Conservation (phyloP, 768 basidiomycete species). For the Albatrellus ellisii region DNA sequence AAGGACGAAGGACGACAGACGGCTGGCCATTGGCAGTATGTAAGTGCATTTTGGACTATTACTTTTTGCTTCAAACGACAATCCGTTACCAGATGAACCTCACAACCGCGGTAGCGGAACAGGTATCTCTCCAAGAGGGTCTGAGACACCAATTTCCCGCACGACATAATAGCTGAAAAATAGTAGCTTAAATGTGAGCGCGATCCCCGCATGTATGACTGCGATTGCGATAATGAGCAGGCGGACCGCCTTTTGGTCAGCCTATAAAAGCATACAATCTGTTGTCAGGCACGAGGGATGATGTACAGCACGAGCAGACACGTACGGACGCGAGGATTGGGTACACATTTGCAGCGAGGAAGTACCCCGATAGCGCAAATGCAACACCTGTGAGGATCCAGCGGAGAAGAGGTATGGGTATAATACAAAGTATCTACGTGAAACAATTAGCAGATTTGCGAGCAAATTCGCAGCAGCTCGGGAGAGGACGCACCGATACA, state of each 20-base stretch:
- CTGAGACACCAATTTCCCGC: slow-evolving; percentile 24
- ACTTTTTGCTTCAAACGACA: too few relatives aligned
- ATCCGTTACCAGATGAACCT: too few relatives aligned
- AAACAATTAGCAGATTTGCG: neutral
- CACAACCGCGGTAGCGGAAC: too few relatives aligned
- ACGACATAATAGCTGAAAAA: slow-evolving; percentile 52
- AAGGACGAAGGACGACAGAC: too few relatives aligned
- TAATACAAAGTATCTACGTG: slow-evolving; percentile 66
- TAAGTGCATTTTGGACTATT: too few relatives aligned
- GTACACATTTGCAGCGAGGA: slow-evolving; percentile 75
- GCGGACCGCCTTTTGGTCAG: slow-evolving; percentile 77
- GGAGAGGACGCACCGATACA: slow-evolving; percentile 44
- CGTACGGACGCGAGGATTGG: slow-evolving; percentile 77
- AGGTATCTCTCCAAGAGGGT: slow-evolving; percentile 14
- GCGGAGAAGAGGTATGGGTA: slow-evolving; percentile 70
- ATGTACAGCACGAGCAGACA: slow-evolving; percentile 6
- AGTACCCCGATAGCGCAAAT: slow-evolving; percentile 75
- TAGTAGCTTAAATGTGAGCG: slow-evolving; percentile 73
- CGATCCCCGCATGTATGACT: slow-evolving; percentile 64
- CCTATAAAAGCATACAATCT: slow-evolving; percentile 33
- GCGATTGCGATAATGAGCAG: slow-evolving; percentile 70
- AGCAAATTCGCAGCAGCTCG: neutral
- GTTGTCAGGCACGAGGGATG: too few relatives aligned
- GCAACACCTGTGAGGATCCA: slow-evolving; percentile 69
- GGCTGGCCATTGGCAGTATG: too few relatives aligned